Percentiles rank a stretch among this genome's conserved stretches.
These are phyloP conservation scores for Echium plantagineum DNA, from an alignment of 257 asterid genomes.

Conservation along the genomic window DNA sequence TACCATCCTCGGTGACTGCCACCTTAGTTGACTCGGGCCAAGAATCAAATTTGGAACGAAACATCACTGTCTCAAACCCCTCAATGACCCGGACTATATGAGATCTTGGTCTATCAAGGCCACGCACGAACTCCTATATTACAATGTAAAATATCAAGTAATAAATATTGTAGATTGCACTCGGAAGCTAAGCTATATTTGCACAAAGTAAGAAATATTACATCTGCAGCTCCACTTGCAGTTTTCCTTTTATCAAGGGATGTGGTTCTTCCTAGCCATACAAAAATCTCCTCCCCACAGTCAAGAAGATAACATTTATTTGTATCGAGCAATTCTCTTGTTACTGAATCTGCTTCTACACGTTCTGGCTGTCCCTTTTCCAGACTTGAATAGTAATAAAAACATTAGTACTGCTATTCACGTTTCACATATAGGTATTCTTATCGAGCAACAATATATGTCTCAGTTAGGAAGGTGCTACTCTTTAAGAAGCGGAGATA, in stretches of 20 bases:
- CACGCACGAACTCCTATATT: slow-evolving; percentile 48
- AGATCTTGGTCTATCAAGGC: slow-evolving; percentile 53
- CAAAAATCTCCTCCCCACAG: slow-evolving; percentile 68
- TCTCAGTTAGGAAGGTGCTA: background rate
- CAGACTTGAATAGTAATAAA: slow-evolving; percentile 26
- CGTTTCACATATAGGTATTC: background rate
- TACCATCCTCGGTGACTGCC: slow-evolving; percentile 83
- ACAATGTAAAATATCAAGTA: slow-evolving; percentile 11
- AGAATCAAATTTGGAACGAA: slow-evolving; percentile 70
- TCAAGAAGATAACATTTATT: slow-evolving; percentile 81
- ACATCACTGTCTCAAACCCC: slow-evolving; percentile 88
- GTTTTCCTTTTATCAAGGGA: slow-evolving; percentile 83
- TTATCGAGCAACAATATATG: background rate
- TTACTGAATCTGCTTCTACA: slow-evolving; percentile 55
- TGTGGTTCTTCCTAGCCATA: slow-evolving; percentile 96
- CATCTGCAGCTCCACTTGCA: slow-evolving; percentile 81
- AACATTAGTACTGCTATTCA: background rate
- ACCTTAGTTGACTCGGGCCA: slow-evolving; percentile 75
- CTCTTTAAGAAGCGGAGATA: background rate
- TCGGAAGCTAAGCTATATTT: slow-evolving; percentile 11
- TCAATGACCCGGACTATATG: slow-evolving; percentile 75
- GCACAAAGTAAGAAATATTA: slow-evolving; percentile 29
- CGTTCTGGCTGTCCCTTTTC: slow-evolving; percentile 69
- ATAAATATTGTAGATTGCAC: slow-evolving; percentile 9
- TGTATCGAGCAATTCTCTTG: slow-evolving; percentile 82